Percentiles rank a stretch among this genome's conserved stretches.
These are phyloP conservation scores for Trichosporon sp. DNA, from an alignment of 1,284 basidiomycete genomes.

Conservation along the genomic window DNA sequence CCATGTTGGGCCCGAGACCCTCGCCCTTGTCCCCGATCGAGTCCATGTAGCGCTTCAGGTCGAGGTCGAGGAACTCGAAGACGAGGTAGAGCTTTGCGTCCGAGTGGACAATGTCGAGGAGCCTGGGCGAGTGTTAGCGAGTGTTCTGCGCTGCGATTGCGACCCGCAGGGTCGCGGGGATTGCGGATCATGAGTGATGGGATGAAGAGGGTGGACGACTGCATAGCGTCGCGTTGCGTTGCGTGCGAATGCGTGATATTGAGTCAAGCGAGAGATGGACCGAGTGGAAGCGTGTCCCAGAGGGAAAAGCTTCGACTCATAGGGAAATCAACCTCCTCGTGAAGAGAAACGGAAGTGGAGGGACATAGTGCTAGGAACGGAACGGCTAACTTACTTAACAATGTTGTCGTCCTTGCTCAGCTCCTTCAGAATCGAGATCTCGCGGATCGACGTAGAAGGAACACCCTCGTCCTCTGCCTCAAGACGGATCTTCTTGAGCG, in stretches of 20 bases:
- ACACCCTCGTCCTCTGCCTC: conserved; percentile 95
- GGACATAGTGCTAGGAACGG: no score
- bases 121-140: conserved; percentile 52
- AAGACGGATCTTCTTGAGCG: conserved; percentile 93
- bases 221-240: no score
- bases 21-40: conserved; percentile 84
- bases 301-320: no score
- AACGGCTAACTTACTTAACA: conserved; percentile 56
- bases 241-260: no score
- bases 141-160: no score
- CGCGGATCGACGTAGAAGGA: conserved; percentile 92
- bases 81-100: conserved; percentile 98
- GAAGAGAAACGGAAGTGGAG: no score
- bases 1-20: conserved; percentile 86
- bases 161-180: no score
- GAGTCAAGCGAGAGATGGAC: no score
- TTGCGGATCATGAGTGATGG: background rate
- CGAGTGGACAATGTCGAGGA: conserved; percentile 97
- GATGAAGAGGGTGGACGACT: background rate
- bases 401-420: conserved; percentile 87
- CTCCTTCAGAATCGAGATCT: conserved; percentile 95
- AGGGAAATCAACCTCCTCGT: background rate
- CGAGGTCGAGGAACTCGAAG: conserved; percentile 97
- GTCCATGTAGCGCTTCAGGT: conserved; percentile 99
- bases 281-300: background rate